A percentile compares a stretch with the other conserved stretches of the same genome.
phyloP scores from a whole-genome alignment of 164 flowering plant genomes.

The Chimonanthus praecox region DNA sequence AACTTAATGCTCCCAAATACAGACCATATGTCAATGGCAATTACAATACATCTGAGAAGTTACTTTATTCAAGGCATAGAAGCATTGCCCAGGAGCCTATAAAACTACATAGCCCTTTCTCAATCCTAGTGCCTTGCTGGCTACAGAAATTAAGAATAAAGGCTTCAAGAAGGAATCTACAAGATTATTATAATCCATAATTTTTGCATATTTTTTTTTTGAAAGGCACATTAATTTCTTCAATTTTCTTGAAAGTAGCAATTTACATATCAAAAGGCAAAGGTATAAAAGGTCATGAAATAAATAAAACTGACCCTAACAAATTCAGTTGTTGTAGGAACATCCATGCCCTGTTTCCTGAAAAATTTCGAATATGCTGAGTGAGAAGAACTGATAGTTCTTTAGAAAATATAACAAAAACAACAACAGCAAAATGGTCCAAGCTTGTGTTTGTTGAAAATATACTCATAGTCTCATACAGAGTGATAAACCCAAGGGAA shows the following conservation, averaged over 20 bases:
- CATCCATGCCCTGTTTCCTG: constrained; percentile 56
- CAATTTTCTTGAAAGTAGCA: not conserved
- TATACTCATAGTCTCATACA: no score
- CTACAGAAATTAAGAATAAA: not conserved
- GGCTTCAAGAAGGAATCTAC: no score
- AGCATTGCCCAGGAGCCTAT: not conserved
- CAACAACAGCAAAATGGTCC: no score
- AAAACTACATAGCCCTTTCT: not conserved
- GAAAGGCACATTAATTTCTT: not conserved
- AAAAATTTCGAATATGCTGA: constrained; percentile 10
- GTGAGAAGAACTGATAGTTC: not conserved
- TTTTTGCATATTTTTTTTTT: not conserved
- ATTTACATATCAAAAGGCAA: not conserved
- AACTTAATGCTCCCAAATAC: not conserved
- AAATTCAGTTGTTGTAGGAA: constrained; percentile 40
- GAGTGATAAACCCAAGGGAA: no score
- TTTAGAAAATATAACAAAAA: no score
- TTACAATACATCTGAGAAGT: not conserved
- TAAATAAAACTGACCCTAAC: constrained; percentile 45
- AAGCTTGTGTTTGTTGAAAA: no score
- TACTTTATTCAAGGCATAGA: not conserved
- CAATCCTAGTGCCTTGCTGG: not conserved
- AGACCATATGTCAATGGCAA: not conserved
- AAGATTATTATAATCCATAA: no score
- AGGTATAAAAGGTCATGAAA: not conserved